Conservation (phyloP, 257 asterid genomes). For the Nicotiana sylvestris region DNA sequence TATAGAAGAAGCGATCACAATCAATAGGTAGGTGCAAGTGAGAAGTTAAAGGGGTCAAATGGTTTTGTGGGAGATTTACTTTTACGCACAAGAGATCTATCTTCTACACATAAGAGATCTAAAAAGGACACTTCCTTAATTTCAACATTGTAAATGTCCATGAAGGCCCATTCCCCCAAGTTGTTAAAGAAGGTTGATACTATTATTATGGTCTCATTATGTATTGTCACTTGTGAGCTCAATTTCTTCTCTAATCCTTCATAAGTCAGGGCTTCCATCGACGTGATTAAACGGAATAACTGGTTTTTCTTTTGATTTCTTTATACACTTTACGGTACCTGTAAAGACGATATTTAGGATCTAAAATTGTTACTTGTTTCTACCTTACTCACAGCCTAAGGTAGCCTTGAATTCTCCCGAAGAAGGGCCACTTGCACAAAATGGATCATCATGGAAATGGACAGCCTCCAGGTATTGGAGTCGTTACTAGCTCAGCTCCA, state of each 20-base stretch:
- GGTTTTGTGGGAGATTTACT: too few relatives aligned
- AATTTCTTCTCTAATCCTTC: too few relatives aligned
- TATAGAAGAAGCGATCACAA: not conserved
- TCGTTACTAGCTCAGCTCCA: constrained; percentile 57
- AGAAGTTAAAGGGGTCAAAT: not conserved
- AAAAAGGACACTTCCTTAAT: too few relatives aligned
- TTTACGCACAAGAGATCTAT: too few relatives aligned
- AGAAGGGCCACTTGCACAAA: constrained; percentile 11
- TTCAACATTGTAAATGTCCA: too few relatives aligned
- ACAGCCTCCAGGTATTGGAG: constrained; percentile 64
- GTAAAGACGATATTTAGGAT: not conserved
- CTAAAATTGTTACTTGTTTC: constrained; percentile 3
- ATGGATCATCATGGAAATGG: constrained; percentile 97
- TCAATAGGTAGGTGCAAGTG: not conserved
- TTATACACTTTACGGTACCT: not conserved
- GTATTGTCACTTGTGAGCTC: too few relatives aligned
- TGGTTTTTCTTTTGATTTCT: not conserved
- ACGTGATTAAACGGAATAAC: not conserved
- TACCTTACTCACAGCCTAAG: not conserved
- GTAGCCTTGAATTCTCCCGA: not conserved
- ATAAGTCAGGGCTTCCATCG: not conserved
- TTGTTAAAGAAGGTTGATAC: not conserved
- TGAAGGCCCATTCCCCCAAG: too few relatives aligned
- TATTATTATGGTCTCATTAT: not conserved
- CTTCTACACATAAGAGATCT: too few relatives aligned